A percentile compares a stretch with the other conserved stretches of the same genome.
phyloP scores from a whole-genome alignment of 208 protist genomes.

The Crithidia brevicula region DNA sequence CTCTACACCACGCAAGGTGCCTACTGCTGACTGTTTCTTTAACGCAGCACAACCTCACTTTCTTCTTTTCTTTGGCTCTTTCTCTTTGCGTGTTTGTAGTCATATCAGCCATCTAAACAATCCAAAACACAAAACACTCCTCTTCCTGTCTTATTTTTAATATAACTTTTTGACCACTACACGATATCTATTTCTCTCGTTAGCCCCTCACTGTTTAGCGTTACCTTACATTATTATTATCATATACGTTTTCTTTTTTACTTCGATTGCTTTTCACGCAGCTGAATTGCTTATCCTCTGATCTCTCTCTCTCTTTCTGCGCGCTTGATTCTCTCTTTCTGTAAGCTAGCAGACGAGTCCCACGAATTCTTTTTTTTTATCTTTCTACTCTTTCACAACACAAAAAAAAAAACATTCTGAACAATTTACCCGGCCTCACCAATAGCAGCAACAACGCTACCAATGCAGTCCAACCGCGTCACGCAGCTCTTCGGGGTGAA shows the following conservation, averaged over 20 bases:
- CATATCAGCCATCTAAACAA: neutral
- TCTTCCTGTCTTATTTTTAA: too few species aligned
- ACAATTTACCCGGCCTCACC: too few species aligned
- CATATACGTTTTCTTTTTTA: conserved; percentile 6
- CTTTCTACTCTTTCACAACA: neutral
- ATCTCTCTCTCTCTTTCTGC: neutral
- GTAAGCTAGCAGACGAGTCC: too few species aligned
- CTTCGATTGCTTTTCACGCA: too few species aligned
- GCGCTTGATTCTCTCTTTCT: neutral
- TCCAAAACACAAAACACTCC: too few species aligned
- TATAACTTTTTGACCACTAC: too few species aligned
- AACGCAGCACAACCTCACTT: too few species aligned
- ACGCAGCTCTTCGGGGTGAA: conserved; percentile 66
- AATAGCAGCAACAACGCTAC: neutral
- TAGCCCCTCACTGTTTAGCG: neutral
- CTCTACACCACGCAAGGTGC: too few species aligned
- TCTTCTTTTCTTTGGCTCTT: neutral
- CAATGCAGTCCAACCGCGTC: conserved; percentile 49
- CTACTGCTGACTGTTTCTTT: too few species aligned
- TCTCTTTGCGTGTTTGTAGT: neutral
- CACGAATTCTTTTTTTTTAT: too few species aligned
- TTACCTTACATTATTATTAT: conserved; percentile 8
- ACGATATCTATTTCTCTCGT: neutral
- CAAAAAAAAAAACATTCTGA: conserved; percentile 12
- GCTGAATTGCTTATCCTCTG: too few species aligned